Evolutionary conservation across 192 early-diverging fungal species (phyloP).

Genomic region (Funneliformis mosseae): DNA sequence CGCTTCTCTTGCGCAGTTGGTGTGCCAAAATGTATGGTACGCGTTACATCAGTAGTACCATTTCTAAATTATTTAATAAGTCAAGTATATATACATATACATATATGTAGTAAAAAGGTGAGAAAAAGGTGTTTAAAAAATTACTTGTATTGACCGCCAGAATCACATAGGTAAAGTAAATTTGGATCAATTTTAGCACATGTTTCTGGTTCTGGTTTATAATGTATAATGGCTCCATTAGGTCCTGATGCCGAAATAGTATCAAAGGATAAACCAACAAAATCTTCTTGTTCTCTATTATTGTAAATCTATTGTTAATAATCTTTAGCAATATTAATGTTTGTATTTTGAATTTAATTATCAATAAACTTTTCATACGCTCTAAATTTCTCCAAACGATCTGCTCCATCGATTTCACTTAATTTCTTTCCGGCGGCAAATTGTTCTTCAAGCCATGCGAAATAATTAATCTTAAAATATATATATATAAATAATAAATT

Average conservation of each 20-base stretch:
- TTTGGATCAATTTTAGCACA: constrained; percentile 74
- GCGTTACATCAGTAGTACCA: constrained; percentile 97
- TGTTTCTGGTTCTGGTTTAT: constrained; percentile 82
- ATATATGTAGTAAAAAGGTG: neutral
- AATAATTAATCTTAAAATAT: constrained; percentile 45
- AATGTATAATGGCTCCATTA: constrained; percentile 99
- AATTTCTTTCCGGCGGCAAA: constrained; percentile 68
- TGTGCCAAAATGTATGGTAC: constrained; percentile 87
- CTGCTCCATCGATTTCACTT: constrained; percentile 87
- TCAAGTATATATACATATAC: neutral
- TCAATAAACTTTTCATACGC: constrained; percentile 33
- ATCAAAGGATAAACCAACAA: constrained; percentile 92
- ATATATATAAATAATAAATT: neutral
- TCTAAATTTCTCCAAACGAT: constrained; percentile 79
- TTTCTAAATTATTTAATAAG: constrained; percentile 48
- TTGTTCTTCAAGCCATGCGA: constrained; percentile 95
- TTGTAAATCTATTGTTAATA: neutral
- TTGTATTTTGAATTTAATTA: neutral
- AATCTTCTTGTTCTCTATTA: constrained; percentile 67
- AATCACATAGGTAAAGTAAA: constrained; percentile 92
- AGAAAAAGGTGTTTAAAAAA: neutral
- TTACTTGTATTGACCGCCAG: constrained; percentile 88
- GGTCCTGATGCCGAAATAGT: constrained; percentile 95
- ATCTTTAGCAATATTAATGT: neutral
- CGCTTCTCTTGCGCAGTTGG: constrained; percentile 86